Evolutionary conservation across 371 early-diverging fungal species (phyloP).

Genomic region (Thermomucor indicae-seudaticae): DNA sequence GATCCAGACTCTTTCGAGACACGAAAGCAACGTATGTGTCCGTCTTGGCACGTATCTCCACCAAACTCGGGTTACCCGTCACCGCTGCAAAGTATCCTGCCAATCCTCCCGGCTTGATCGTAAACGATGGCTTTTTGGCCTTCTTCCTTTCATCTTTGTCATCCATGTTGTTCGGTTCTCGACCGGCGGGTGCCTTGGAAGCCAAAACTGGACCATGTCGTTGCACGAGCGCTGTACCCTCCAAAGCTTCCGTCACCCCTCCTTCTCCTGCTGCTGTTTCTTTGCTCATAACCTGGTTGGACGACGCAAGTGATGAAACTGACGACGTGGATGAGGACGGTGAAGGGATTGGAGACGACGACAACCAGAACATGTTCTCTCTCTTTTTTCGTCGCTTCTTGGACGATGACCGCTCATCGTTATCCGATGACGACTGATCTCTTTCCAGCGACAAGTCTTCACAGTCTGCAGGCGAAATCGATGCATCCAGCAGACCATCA

Average conservation of each 20-base stretch:
- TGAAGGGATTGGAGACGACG: conserved; percentile 4
- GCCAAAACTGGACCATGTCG: conserved; percentile 23
- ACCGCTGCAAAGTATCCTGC: conserved; percentile 91
- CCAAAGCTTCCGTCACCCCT: not conserved
- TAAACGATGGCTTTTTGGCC: conserved; percentile 53
- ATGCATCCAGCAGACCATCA: conserved; percentile 84
- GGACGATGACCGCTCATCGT: not conserved
- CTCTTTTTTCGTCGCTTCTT: conserved; percentile 1
- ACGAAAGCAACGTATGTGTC: conserved; percentile 84
- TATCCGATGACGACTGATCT: not conserved
- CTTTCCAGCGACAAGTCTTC: conserved; percentile 28
- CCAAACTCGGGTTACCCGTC: conserved; percentile 87
- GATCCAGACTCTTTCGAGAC: conserved; percentile 76
- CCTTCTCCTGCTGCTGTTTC: conserved; percentile 2
- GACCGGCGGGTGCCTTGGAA: conserved; percentile 36
- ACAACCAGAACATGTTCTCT: not conserved
- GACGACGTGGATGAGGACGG: conserved; percentile 9
- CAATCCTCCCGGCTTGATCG: conserved; percentile 80
- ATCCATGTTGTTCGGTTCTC: conserved; percentile 7
- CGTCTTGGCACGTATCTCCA: conserved; percentile 77
- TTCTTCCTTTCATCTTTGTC: conserved; percentile 14
- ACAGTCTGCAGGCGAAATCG: conserved; percentile 47
- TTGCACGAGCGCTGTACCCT: not conserved
- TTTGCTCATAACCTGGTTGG: not conserved
- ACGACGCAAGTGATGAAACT: not conserved